phyloP scores from a whole-genome alignment of 495 filamentous ascomycete species.

The Xylaria longipes region DNA sequence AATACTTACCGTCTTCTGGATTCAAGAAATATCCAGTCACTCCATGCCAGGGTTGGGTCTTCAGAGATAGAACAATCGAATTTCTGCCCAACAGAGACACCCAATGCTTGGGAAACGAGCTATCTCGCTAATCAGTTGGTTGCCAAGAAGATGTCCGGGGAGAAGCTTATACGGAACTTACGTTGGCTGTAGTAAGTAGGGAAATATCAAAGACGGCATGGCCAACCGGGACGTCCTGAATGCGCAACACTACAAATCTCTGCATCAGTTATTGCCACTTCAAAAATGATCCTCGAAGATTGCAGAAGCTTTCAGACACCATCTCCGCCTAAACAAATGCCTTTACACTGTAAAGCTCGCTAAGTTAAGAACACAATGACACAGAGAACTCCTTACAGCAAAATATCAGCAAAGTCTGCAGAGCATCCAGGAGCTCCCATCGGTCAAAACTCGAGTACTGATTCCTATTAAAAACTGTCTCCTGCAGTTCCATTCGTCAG shows the following conservation, averaged over 20 bases:
- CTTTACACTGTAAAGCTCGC: not conserved
- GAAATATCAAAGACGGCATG: slow-evolving; percentile 8
- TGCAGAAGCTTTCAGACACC: not conserved
- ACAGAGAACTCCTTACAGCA: not conserved
- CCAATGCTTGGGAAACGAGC: slow-evolving; percentile 14
- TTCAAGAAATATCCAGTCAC: slow-evolving; percentile 24
- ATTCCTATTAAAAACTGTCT: not conserved
- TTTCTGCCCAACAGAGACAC: not conserved
- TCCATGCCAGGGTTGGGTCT: slow-evolving; percentile 8
- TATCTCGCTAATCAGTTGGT: not conserved
- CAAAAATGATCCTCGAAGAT: not conserved
- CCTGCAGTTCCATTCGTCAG: not conserved
- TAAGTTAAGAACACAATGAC: not conserved
- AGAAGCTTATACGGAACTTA: not conserved
- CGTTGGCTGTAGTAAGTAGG: not conserved
- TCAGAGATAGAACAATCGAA: slow-evolving; percentile 6
- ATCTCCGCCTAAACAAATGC: not conserved
- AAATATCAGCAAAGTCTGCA: not conserved
- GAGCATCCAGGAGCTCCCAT: slow-evolving; percentile 7
- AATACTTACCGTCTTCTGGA: slow-evolving; percentile 21
- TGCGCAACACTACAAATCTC: not conserved
- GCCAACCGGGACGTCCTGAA: not conserved
- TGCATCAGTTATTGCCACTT: not conserved
- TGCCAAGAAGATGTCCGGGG: not conserved
- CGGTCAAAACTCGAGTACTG: slow-evolving; percentile 11